Percentiles rank a stretch among this genome's conserved stretches.
phyloP scores from a whole-genome alignment of 441 rosid genomes.

The Eruca vesicaria region DNA sequence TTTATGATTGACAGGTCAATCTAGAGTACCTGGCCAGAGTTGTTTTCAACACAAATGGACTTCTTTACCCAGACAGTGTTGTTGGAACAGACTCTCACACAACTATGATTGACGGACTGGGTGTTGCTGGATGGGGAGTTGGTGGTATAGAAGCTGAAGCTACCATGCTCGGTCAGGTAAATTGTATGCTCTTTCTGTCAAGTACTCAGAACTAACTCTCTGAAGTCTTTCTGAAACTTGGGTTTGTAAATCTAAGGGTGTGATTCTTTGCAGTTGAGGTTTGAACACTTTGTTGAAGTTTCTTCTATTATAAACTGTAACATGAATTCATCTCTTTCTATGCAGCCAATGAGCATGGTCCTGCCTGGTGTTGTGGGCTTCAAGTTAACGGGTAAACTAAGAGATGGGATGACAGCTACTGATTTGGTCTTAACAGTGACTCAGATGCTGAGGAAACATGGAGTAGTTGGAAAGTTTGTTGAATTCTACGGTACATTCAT shows the following conservation, averaged over 20 bases:
- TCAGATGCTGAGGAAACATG: conserved; percentile 72
- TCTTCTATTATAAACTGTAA: not conserved
- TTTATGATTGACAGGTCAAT: conserved; percentile 48
- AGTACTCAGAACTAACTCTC: not conserved
- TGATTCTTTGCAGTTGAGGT: not conserved
- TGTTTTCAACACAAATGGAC: conserved; percentile 57
- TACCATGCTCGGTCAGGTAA: conserved; percentile 81
- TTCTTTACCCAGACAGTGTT: conserved; percentile 72
- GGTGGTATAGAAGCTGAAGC: conserved; percentile 85
- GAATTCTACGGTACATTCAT: conserved; percentile 53
- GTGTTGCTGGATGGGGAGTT: conserved; percentile 86
- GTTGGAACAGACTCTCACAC: conserved; percentile 82
- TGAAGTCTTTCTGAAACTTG: not conserved
- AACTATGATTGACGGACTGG: conserved; percentile 74
- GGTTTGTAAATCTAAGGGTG: conserved; percentile 1
- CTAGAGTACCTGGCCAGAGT: conserved; percentile 71
- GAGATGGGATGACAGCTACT: conserved; percentile 70
- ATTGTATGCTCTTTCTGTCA: not conserved
- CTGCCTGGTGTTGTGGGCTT: conserved; percentile 77
- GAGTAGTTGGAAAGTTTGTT: conserved; percentile 75
- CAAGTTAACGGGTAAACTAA: conserved; percentile 55
- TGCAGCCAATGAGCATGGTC: conserved; percentile 86
- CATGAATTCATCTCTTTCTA: not conserved
- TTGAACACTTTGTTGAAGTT: not conserved
- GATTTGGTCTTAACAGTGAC: conserved; percentile 74